A percentile compares a stretch with the other conserved stretches of the same genome.
These are phyloP conservation scores for Lachancea waltii DNA, from an alignment of 805 yeast species.

Conservation along the genomic window DNA sequence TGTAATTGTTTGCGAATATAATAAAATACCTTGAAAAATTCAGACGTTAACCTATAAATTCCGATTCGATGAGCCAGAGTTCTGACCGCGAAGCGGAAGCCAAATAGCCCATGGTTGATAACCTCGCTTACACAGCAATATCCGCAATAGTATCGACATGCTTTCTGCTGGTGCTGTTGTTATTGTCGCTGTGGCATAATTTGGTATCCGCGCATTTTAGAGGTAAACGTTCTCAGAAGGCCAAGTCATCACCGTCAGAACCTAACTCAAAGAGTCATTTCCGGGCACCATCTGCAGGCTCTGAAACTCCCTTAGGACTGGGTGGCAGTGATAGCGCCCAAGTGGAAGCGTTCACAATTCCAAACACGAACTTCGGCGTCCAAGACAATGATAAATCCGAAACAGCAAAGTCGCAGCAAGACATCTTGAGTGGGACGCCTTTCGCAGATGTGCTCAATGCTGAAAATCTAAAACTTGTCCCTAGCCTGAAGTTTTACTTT, in stretches of 20 bases:
- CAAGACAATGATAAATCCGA: no score
- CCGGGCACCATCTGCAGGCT: constrained; percentile 15
- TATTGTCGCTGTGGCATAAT: constrained; percentile 29
- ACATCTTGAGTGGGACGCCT: constrained; percentile 19
- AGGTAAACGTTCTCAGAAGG: constrained; percentile 25
- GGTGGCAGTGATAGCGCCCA: constrained; percentile 20
- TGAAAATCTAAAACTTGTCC: constrained; percentile 34
- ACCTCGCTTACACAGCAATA: constrained; percentile 3
- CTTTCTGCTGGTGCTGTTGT: constrained; percentile 23
- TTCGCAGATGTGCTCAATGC: constrained; percentile 21
- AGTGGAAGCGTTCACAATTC: constrained; percentile 26
- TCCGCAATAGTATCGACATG: constrained; percentile 18
- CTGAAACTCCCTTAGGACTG: constrained; percentile 16
- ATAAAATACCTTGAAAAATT: background rate
- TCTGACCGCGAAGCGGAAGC: no score
- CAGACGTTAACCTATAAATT: no score
- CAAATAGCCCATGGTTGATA: background rate
- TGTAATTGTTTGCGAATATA: no score
- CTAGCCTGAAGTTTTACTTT: constrained; percentile 65
- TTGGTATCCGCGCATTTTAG: constrained; percentile 23
- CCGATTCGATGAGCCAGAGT: no score
- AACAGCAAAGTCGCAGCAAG: constrained; percentile 2
- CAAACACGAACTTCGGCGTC: no score
- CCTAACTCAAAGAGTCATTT: constrained; percentile 10
- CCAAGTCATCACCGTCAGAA: no score